Base-by-base conservation (phyloP, 2,329 filamentous ascomycete species). In the Botryosphaeria dothidea region DNA sequence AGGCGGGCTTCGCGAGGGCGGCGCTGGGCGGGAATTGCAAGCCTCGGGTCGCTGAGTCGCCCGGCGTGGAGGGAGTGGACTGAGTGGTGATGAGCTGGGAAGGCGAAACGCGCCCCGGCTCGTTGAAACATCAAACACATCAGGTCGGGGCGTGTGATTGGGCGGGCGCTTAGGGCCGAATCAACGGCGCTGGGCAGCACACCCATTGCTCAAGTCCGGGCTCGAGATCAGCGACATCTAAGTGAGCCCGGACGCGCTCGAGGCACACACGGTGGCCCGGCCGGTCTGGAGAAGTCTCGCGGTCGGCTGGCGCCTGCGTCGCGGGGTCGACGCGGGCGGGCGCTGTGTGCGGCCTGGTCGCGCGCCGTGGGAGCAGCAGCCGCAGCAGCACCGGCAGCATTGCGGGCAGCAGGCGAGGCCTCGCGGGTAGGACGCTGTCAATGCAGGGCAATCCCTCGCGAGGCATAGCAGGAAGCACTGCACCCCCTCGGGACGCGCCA, bases 251-350 rank as follows among this genome's bases (percentile, higher is more conserved):
- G 56, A 27, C 56, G 36, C 23, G 15, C 38, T 41, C 36, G 36
- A 57, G 52, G 52, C 52, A 57, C 52, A 34, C 29, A 17, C 38
- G 38, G 25, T 60, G 56, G 56, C 56, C 56, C 56, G 56, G 15
- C 27, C 56, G 25, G 56, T 8, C 52, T 60, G 56, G 56, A 60
- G 56, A 60, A 60, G 17, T n/a, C n/a, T n/a, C n/a, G n/a, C n/a
- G n/a, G n/a, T n/a, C n/a, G 54, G 6, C 54, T 41, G 54, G 46
- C 46, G 23, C 23, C 46, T 49, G 46, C 25, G 25, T 17, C 21
- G 45, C 46, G 46, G 46, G 46, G 46, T 4, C 21, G 21, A 21
- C 43, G 43, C 43, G 19, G 21, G 45, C 19, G 45, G 45, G 45
- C 45, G 45, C 45, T 23, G 45, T 23, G 13, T 25, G 45, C 21